phyloP scores from a whole-genome alignment of 495 filamentous ascomycete species.

The Xylaria acuta region DNA sequence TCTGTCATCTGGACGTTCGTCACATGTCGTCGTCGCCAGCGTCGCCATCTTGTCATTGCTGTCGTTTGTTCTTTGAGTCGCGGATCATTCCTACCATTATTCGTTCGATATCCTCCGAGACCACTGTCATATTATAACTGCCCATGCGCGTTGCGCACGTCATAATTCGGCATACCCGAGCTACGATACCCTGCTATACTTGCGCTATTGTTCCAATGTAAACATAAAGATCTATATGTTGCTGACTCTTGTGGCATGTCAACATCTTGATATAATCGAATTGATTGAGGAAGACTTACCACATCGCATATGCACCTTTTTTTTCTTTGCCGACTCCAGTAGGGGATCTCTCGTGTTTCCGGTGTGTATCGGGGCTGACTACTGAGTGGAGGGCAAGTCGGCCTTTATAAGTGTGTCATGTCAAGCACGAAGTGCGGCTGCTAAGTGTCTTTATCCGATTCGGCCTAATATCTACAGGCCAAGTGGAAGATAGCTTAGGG shows the following conservation, averaged over 20 bases:
- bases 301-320: not conserved
- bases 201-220: slow-evolving; percentile 22
- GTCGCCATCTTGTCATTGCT: slow-evolving; percentile 28
- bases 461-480: slow-evolving; percentile 13
- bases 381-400: not conserved
- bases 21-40: slow-evolving; percentile 37
- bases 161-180: slow-evolving; percentile 28
- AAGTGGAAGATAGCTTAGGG: slow-evolving; percentile 8
- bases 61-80: slow-evolving; percentile 25
- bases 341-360: not conserved
- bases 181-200: slow-evolving; percentile 29
- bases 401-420: not conserved
- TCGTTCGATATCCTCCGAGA: slow-evolving; percentile 34
- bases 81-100: slow-evolving; percentile 28
- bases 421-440: slow-evolving; percentile 9
- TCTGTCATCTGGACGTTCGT: slow-evolving; percentile 33
- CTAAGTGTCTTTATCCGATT: slow-evolving; percentile 22
- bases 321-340: not conserved
- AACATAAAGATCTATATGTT: slow-evolving; percentile 22
- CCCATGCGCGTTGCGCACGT: slow-evolving; percentile 24
- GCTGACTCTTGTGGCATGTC: slow-evolving; percentile 16
- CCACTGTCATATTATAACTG: slow-evolving; percentile 23
- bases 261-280: not conserved
- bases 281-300: slow-evolving; percentile 13
- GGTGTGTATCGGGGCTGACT: not conserved